A percentile compares a stretch with the other conserved stretches of the same genome.
Conservation (phyloP, 345 rosid species). For the Populus tremula region DNA sequence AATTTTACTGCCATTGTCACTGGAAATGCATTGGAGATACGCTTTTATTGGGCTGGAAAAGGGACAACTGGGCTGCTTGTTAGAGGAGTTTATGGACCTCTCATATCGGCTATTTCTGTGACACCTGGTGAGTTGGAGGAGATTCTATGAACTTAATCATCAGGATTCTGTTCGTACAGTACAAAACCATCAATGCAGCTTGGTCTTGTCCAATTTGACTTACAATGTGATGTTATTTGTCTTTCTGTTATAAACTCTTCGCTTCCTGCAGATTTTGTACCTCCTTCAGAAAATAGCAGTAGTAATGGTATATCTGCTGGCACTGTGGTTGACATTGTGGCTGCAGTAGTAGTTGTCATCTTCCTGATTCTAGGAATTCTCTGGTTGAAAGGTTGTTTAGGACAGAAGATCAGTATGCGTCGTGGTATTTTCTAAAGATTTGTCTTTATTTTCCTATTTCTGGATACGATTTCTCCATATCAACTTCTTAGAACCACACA, state of each 20-base stretch:
- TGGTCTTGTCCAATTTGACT: too few relatives aligned
- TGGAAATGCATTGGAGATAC: constrained; percentile 2
- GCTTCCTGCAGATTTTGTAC: neutral
- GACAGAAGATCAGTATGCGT: neutral
- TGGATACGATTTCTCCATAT: too few relatives aligned
- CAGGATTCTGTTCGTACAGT: too few relatives aligned
- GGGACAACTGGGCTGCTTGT: constrained; percentile 11
- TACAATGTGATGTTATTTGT: too few relatives aligned
- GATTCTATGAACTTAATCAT: too few relatives aligned
- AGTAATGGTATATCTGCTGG: neutral
- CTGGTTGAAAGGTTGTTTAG: constrained; percentile 19
- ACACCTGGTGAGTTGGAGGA: constrained; percentile 2
- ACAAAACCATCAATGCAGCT: too few relatives aligned
- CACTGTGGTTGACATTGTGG: constrained; percentile 9
- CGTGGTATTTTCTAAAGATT: too few relatives aligned
- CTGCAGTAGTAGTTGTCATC: neutral
- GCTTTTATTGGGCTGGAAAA: constrained; percentile 23
- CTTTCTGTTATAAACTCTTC: neutral
- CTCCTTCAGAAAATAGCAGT: too few relatives aligned
- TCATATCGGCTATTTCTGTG: constrained; percentile 19
- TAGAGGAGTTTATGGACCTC: constrained; percentile 21
- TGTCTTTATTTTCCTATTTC: too few relatives aligned
- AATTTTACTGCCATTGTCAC: constrained; percentile 11
- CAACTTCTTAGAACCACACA: too few relatives aligned
- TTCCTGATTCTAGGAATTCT: constrained; percentile 1